phyloP scores from a whole-genome alignment of 1,284 basidiomycete species.

The Abortiporus biennis region DNA sequence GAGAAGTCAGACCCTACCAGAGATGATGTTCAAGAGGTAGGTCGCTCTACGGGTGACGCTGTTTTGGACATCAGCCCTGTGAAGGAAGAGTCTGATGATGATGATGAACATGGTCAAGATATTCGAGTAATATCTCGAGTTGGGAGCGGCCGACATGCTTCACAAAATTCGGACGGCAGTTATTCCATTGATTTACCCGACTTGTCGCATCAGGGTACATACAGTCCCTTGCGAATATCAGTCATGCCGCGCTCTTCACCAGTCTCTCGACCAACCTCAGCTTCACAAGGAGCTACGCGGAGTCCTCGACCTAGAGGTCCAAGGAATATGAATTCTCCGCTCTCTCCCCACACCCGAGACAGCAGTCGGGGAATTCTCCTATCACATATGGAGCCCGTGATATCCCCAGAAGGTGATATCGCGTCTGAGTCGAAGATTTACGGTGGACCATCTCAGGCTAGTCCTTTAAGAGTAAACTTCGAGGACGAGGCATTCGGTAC shows the following conservation, averaged over 20 bases:
- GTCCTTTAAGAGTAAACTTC: conserved; percentile 23
- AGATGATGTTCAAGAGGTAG: background rate
- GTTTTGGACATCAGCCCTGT: conserved; percentile 2
- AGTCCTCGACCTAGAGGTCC: conserved; percentile 23
- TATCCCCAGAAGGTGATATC: conserved; percentile 6
- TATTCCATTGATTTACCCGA: conserved; percentile 25
- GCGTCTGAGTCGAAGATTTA: conserved; percentile 6
- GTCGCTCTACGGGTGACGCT: background rate
- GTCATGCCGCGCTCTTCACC: conserved; percentile 11
- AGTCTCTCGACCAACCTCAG: conserved; percentile 8
- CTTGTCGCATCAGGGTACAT: conserved; percentile 15
- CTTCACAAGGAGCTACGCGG: conserved; percentile 4
- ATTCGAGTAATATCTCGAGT: conserved; percentile 10
- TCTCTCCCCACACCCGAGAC: conserved; percentile 13
- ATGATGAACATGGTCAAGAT: conserved; percentile 13
- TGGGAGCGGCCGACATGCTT: conserved; percentile 17
- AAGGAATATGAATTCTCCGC: conserved; percentile 17
- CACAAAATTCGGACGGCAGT: conserved; percentile 28
- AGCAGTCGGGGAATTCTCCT: conserved; percentile 23
- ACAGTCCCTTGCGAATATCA: conserved; percentile 2
- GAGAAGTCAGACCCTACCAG: background rate
- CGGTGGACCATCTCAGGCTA: background rate
- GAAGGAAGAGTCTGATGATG: conserved; percentile 5
- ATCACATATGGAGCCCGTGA: conserved; percentile 14
- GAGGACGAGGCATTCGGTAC: conserved; percentile 15